Base-by-base conservation (phyloP, 768 basidiomycete species). In the Mycena kentingensis region DNA sequence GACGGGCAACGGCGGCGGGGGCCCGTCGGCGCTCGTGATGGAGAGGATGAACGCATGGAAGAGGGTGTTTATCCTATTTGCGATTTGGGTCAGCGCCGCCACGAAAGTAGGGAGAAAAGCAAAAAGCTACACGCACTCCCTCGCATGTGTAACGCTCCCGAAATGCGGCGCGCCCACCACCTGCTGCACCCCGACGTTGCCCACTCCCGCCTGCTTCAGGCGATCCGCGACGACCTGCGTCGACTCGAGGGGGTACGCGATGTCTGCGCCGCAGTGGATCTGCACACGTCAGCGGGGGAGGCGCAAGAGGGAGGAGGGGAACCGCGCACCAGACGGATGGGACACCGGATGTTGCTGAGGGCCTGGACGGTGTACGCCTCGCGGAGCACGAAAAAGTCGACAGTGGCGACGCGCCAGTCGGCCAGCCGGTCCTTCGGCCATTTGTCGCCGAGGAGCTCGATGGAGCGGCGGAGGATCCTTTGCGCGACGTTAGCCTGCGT, bases 241-340 rank as follows among this genome's bases (percentile, higher is more conserved):
- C 13, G 36, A 24, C 21, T 31, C 43, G 39, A 62, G 12, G 24
- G 32, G 35, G 34, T 51, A 58, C 29, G 59, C 60, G 54, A 65
- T 63, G 39, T 64, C 65, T 54, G 58, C 57, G 8, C 18, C 37
- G 36, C 60, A 61, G 28, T 61, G 57, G 22, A 42, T 24, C 41
- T 42, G 18, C 19, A 5, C 13, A 38, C 11, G n/a, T 13, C 19
- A 21, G 37, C 12, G 22, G 25, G 13, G 5, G 6, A 8, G 41
- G 19, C 12, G 19, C 11, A 19, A 25, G 26, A 25, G 22, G 5
- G 41, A 25, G 21, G 12, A 11, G 36, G 19, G 36, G 18, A 7
- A 11, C 18, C 11, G 26, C 41, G 41, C 18, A 61, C 37, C 28
- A 61, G 7, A 11, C 39, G 28, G 16, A 61, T 53, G 1, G 57